Percentiles rank a stretch among this genome's conserved stretches.
phyloP scores from a whole-genome alignment of 176 grass and related monocot genomes.

The Aegilops tauschii region DNA sequence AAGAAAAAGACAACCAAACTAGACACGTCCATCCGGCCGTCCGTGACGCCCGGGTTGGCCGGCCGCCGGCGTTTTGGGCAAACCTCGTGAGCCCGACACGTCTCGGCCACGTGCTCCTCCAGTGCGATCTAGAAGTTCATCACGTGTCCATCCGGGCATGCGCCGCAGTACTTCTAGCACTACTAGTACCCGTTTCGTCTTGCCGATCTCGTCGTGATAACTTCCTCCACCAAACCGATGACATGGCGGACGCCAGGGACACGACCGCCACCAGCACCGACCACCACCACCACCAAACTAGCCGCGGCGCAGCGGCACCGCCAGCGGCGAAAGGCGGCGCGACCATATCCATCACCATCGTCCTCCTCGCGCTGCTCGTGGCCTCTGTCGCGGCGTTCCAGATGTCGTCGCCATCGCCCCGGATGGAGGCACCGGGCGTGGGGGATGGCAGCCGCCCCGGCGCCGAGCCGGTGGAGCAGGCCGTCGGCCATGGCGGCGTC shows the following conservation, averaged over 20 bases:
- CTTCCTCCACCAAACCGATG: background rate
- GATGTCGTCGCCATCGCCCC: background rate
- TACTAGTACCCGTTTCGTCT: background rate
- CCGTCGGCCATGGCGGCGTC: slow-evolving; percentile 50
- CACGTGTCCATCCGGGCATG: background rate
- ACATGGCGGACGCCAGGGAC: background rate
- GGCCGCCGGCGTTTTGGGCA: background rate
- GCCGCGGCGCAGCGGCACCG: background rate
- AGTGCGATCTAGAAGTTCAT: background rate
- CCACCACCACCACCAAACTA: background rate
- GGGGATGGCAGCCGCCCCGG: background rate
- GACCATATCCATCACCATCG: slow-evolving; percentile 25
- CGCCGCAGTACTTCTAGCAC: background rate
- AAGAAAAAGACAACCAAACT: too few species aligned
- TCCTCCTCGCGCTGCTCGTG: slow-evolving; percentile 41
- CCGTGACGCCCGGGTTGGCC: background rate
- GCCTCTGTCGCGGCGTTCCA: slow-evolving; percentile 39
- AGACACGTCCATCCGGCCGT: background rate
- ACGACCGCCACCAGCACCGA: background rate
- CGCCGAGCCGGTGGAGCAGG: slow-evolving; percentile 51
- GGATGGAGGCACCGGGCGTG: background rate
- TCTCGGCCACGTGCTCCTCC: background rate
- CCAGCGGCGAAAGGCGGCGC: background rate
- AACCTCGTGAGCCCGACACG: background rate
- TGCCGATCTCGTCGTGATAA: background rate